Conservation (phyloP, 148 eudicot genomes). For the Arctostaphylos glauca region DNA sequence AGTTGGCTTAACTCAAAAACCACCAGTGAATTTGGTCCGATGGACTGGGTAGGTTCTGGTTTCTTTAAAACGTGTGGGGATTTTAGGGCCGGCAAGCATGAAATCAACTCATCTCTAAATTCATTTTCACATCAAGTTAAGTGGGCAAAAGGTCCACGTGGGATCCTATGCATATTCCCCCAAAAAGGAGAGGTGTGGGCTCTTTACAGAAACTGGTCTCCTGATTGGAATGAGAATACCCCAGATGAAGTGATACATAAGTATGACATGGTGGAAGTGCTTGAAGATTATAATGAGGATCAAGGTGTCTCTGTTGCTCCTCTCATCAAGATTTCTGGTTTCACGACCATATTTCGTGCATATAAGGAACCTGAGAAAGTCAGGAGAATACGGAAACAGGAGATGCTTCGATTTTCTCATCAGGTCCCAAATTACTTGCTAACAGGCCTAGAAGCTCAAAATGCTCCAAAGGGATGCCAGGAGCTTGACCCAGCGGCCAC, state of each 20-base stretch:
- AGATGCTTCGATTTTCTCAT: slow-evolving; percentile 60
- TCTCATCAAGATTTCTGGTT: slow-evolving; percentile 51
- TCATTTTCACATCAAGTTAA: slow-evolving; percentile 52
- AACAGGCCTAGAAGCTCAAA: slow-evolving; percentile 39
- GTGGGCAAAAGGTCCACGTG: slow-evolving; percentile 44
- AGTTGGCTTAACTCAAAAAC: slow-evolving; percentile 55
- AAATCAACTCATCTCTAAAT: slow-evolving; percentile 31
- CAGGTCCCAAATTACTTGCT: slow-evolving; percentile 46
- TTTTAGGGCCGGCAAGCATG: slow-evolving; percentile 39
- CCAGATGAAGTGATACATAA: slow-evolving; percentile 36
- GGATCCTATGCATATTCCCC: slow-evolving; percentile 43
- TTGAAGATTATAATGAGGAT: slow-evolving; percentile 37
- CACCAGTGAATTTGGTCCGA: slow-evolving; percentile 39
- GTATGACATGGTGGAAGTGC: slow-evolving; percentile 64
- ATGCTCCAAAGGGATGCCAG: slow-evolving; percentile 43
- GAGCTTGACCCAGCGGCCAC: slow-evolving; percentile 62
- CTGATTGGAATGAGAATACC: slow-evolving; percentile 43
- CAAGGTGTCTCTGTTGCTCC: slow-evolving; percentile 40
- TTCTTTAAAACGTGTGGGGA: slow-evolving; percentile 52
- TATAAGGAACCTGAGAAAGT: slow-evolving; percentile 31
- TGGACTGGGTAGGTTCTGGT: slow-evolving; percentile 42
- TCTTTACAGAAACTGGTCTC: slow-evolving; percentile 52
- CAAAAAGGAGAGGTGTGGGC: slow-evolving; percentile 57
- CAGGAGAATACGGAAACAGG: slow-evolving; percentile 40
- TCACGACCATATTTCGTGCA: slow-evolving; percentile 37